Percentiles rank a stretch among this genome's conserved stretches.
Conservation (phyloP, 2,329 filamentous ascomycete genomes). For the Arthrocladium fulminans region DNA sequence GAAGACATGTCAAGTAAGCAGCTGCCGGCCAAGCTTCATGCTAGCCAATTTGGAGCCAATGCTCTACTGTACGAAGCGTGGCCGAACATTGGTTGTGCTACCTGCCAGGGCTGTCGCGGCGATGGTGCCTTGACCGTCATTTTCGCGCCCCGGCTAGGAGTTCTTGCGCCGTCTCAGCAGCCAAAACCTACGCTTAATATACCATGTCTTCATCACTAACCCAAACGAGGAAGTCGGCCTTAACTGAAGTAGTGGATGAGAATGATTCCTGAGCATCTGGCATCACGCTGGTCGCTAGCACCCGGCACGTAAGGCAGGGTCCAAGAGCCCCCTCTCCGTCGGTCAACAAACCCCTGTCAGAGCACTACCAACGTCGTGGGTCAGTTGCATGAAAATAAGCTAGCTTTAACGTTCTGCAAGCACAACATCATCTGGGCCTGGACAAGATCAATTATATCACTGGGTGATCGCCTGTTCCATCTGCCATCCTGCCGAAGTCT, state of each 20-base stretch:
- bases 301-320: not conserved
- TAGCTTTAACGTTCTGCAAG: not conserved
- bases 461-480: conserved; percentile 4
- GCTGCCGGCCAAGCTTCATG: not conserved
- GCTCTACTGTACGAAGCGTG: not conserved
- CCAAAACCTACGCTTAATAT: not conserved
- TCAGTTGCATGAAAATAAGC: not conserved
- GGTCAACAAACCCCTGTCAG: conserved; percentile 1
- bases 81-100: not conserved
- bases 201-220: not conserved
- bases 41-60: not conserved
- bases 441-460: conserved; percentile 1
- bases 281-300: not conserved
- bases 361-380: not conserved
- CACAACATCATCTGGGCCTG: not conserved
- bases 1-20: conserved; percentile 10
- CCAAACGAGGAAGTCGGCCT: not conserved
- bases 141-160: not conserved
- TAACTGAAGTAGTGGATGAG: not conserved
- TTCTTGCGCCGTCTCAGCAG: not conserved
- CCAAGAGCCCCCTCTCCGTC: not conserved
- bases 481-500: not conserved
- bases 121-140: conserved; percentile 1
- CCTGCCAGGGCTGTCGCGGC: not conserved
- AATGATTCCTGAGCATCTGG: not conserved